Conservation (phyloP, 2,329 filamentous ascomycete genomes). For the Eutypella sp. region DNA sequence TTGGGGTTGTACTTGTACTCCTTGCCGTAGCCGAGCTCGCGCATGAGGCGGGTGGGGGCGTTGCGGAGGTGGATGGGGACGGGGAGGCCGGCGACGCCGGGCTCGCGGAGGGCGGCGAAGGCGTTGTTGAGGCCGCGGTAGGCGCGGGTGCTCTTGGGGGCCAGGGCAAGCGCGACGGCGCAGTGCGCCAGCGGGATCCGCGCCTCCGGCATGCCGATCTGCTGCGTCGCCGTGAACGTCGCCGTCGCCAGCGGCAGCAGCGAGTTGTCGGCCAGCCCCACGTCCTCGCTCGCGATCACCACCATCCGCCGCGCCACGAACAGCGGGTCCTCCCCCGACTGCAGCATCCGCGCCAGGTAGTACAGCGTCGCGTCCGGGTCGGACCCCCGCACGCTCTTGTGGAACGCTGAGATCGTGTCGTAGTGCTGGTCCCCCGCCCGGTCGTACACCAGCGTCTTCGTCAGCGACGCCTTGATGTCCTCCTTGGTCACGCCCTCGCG, state of each 20-base stretch:
- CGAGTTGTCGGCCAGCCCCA: slow-evolving; percentile 82
- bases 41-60: slow-evolving; percentile 88
- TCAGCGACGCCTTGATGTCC: slow-evolving; percentile 75
- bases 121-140: slow-evolving; percentile 82
- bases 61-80: slow-evolving; percentile 87
- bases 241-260: slow-evolving; percentile 81
- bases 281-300: slow-evolving; percentile 90
- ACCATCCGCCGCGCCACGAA: slow-evolving; percentile 91
- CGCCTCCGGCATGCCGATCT: slow-evolving; percentile 92
- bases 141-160: slow-evolving; percentile 80
- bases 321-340: slow-evolving; percentile 87
- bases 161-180: slow-evolving; percentile 71
- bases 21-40: slow-evolving; percentile 82
- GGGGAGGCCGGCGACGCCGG: slow-evolving; percentile 73
- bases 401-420: slow-evolving; percentile 93
- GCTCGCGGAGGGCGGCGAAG: slow-evolving; percentile 72
- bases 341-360: slow-evolving; percentile 92
- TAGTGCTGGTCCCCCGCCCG: slow-evolving; percentile 95
- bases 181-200: slow-evolving; percentile 88
- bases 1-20: slow-evolving; percentile 98
- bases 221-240: slow-evolving; percentile 81
- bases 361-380: slow-evolving; percentile 87
- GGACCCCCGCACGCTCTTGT: slow-evolving; percentile 88
- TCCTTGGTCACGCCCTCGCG: slow-evolving; percentile 64
- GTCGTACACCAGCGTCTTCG: slow-evolving; percentile 92